Evolutionary conservation across 1,284 basidiomycete species (phyloP).

Genomic region (Rhizoctonia solani): DNA sequence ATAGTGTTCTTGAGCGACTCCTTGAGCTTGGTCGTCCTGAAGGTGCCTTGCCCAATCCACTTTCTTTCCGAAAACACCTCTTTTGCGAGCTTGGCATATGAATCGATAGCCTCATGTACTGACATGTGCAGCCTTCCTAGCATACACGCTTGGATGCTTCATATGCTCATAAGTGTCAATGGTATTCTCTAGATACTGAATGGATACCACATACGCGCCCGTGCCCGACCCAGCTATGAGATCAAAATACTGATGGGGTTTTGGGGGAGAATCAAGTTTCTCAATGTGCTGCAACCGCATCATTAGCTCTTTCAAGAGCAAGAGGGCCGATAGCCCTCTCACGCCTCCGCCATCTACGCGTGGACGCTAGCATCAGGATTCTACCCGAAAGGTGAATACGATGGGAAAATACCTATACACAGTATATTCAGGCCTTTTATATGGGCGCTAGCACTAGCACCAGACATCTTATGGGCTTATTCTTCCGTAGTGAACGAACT

Average conservation of each 20-base stretch:
- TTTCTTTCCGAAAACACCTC: conserved; percentile 8
- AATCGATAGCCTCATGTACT: conserved; percentile 39
- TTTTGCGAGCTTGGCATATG: conserved; percentile 8
- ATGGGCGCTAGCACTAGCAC: too few relatives aligned
- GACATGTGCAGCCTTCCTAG: conserved; percentile 45
- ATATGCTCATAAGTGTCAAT: too few relatives aligned
- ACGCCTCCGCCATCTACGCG: not conserved
- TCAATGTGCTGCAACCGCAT: not conserved
- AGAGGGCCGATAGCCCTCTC: not conserved
- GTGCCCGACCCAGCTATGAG: conserved; percentile 18
- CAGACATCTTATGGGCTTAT: too few relatives aligned
- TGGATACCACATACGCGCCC: not conserved
- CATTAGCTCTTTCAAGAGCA: not conserved
- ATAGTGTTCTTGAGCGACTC: not conserved
- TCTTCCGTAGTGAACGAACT: too few relatives aligned
- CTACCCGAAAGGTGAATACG: too few relatives aligned
- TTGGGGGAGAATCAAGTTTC: not conserved
- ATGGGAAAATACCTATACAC: too few relatives aligned
- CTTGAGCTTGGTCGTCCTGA: conserved; percentile 10
- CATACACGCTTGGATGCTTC: conserved; percentile 45
- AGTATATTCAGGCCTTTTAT: too few relatives aligned
- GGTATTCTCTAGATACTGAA: not conserved
- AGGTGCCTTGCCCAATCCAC: not conserved
- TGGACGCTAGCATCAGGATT: too few relatives aligned
- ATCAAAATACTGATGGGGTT: conserved; percentile 7